Base-by-base conservation (phyloP, 306 rosid genomes). In the Pterocarpus macrocarpus region DNA sequence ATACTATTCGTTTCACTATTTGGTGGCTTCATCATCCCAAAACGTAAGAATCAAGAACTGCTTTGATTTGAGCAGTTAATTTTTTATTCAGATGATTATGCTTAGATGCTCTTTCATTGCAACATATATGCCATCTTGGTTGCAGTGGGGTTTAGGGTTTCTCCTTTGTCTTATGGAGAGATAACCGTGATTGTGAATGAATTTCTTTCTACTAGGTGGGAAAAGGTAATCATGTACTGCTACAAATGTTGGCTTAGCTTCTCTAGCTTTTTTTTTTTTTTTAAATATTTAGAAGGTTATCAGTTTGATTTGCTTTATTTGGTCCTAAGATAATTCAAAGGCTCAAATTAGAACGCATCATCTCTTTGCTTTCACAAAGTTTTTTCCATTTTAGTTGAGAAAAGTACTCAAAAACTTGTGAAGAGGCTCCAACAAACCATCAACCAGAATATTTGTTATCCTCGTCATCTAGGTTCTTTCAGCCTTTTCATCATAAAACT, bases 121-220 rank as follows among this genome's bases (percentile, higher is more conserved):
- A 90, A 91, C 91, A 81, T 73, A 83, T 45, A 77, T 90, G 80
- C 93, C 93, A 32, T 47, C 79, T 76, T 90, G 86, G 90, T 71
- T 90, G 85, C 75, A 72, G 47, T 90, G 93, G 93, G 91, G 86
- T 90, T 87, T 73, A 87, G 91, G 93, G 14, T 87, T 85, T 90
- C 90, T 84, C 93, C 93, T 58, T 43, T 90, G 78, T n/a, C 93
- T 52, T 90, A 79, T 66, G 93, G 87, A 79, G 90, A 86, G 77
- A 84, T 90, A 55, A 83, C 85, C 12, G 34, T 71, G 61, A 73
- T 90, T 5, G 71, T 79, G 44, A 90, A 85, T 45, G 91, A 90
- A 67, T 87, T 87, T 64, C 93, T 62, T 52, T 88, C 93, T 69
- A 90, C 93, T 64, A 80, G 91, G 79, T 90, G 93, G 93, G 73